These are phyloP conservation scores for Rhynchosporium agropyri DNA, from an alignment of 2,329 filamentous ascomycete genomes.

Conservation along the genomic window DNA sequence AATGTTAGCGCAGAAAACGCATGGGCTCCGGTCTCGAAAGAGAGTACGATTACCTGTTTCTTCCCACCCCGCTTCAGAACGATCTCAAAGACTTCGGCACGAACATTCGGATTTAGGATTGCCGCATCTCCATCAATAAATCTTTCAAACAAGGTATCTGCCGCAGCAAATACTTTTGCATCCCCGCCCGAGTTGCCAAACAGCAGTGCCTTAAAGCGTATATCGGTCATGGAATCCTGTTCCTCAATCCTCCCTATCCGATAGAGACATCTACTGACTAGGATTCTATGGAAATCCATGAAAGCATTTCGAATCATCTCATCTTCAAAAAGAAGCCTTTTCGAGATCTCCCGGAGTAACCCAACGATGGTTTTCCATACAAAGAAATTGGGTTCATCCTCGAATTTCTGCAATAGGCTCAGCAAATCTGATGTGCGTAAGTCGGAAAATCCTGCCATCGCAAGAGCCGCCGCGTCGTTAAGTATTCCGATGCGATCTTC, in stretches of 20 bases:
- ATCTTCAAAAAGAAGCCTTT: constrained; percentile 25
- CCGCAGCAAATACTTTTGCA: constrained; percentile 8
- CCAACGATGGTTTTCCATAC: constrained; percentile 25
- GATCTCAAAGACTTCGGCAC: constrained; percentile 24
- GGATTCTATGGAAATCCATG: constrained; percentile 11
- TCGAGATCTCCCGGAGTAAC: constrained; percentile 12
- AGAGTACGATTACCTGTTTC: constrained; percentile 10
- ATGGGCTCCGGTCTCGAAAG: no score
- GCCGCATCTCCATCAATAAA: constrained; percentile 21
- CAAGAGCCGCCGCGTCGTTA: constrained; percentile 66
- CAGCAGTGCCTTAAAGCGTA: constrained; percentile 24
- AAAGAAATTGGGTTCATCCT: constrained; percentile 24
- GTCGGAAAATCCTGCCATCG: constrained; percentile 35
- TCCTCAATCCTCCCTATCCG: constrained; percentile 11
- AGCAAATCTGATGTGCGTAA: constrained; percentile 23
- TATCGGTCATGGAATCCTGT: constrained; percentile 11
- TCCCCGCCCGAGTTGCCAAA: constrained; percentile 22
- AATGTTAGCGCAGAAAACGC: neutral
- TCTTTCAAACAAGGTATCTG: constrained; percentile 19
- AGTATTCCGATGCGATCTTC: constrained; percentile 73
- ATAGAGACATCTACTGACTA: constrained; percentile 18
- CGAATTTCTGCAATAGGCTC: constrained; percentile 23
- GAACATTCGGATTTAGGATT: constrained; percentile 23
- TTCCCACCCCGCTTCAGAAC: constrained; percentile 19
- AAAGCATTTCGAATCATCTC: constrained; percentile 10